phyloP scores from a whole-genome alignment of 192 early-diverging fungal genomes.

The Diversispora eburnea region DNA sequence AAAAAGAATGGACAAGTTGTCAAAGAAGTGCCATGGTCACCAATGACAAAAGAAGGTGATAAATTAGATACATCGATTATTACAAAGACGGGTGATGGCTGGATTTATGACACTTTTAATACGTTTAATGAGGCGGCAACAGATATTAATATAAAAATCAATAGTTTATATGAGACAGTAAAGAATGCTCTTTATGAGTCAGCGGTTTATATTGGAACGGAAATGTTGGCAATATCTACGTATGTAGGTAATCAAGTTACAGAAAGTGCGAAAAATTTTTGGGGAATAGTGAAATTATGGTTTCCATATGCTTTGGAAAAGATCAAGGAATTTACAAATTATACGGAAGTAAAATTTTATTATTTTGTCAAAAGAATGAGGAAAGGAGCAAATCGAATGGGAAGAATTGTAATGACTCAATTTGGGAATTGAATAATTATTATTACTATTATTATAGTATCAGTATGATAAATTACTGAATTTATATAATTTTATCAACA shows the following conservation, averaged over 20 bases:
- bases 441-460: too few relatives aligned
- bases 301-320: not conserved
- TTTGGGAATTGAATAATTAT: too few relatives aligned
- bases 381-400: not conserved
- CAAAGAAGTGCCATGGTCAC: not conserved
- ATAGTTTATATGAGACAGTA: not conserved
- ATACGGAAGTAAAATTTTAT: not conserved
- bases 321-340: not conserved
- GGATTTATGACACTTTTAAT: not conserved
- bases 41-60: not conserved
- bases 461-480: too few relatives aligned
- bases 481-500: too few relatives aligned
- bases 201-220: not conserved
- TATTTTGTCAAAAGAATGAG: not conserved
- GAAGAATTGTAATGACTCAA: too few relatives aligned
- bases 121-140: not conserved
- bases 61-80: not conserved
- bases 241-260: not conserved
- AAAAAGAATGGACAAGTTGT: slow-evolving; percentile 11
- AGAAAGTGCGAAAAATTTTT: not conserved
- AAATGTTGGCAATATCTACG: not conserved
- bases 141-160: not conserved
- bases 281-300: not conserved
- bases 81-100: not conserved
- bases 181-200: not conserved